A percentile compares a stretch with the other conserved stretches of the same genome.
These are phyloP conservation scores for Geotrichum fermentans DNA, from an alignment of 1,139 yeast genomes.

Conservation along the genomic window DNA sequence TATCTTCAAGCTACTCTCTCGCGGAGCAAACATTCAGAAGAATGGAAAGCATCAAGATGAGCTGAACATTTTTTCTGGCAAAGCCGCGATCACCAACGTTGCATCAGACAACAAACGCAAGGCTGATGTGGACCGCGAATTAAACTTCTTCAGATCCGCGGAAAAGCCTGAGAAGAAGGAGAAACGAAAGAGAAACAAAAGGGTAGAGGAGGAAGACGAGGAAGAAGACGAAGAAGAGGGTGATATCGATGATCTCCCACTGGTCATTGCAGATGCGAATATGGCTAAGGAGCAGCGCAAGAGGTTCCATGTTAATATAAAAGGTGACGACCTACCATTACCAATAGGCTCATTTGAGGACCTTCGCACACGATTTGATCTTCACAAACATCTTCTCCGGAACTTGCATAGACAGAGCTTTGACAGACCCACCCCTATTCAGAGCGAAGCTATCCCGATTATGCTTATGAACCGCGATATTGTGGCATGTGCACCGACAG, in stretches of 20 bases:
- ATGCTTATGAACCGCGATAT: slow-evolving; percentile 62
- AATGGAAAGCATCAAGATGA: slow-evolving; percentile 35
- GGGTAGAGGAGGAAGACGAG: slow-evolving; percentile 25
- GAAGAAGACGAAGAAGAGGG: slow-evolving; percentile 31
- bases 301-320: slow-evolving; percentile 54
- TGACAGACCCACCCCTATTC: slow-evolving; percentile 85
- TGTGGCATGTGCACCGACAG: slow-evolving; percentile 98
- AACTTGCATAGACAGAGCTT: slow-evolving; percentile 69
- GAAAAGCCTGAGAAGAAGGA: slow-evolving; percentile 41
- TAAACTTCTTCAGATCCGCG: slow-evolving; percentile 25
- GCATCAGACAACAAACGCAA: slow-evolving; percentile 15
- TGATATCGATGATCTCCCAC: slow-evolving; percentile 39
- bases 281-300: slow-evolving; percentile 59
- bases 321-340: slow-evolving; percentile 74
- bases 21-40: slow-evolving; percentile 79
- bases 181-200: slow-evolving; percentile 40
- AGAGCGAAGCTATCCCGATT: slow-evolving; percentile 77
- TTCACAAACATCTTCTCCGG: slow-evolving; percentile 57
- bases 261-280: slow-evolving; percentile 47
- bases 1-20: slow-evolving; percentile 72
- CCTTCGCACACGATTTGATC: slow-evolving; percentile 58
- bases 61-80: slow-evolving; percentile 29
- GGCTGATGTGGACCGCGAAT: slow-evolving; percentile 24
- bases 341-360: slow-evolving; percentile 90
- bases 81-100: slow-evolving; percentile 13